Evolutionary conservation across 495 filamentous ascomycete species (phyloP).

Genomic region (Hyaloscypha finlandica): DNA sequence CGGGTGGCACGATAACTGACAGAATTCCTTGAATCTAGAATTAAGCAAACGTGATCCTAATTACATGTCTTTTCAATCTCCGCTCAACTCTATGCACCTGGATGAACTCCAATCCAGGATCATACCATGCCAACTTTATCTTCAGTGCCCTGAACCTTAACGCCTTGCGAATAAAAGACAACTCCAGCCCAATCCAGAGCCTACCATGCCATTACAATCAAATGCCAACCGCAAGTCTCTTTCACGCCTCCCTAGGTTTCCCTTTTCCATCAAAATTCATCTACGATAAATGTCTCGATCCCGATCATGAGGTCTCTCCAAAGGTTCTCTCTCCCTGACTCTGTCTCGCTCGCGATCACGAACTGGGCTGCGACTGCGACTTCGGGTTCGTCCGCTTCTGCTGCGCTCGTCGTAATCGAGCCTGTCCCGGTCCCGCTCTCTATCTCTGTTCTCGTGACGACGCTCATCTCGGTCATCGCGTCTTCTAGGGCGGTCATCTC

Average conservation of each 20-base stretch:
- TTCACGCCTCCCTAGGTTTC: not conserved
- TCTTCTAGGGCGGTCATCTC: slow-evolving; percentile 41
- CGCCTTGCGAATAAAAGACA: slow-evolving; percentile 9
- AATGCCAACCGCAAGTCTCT: not conserved
- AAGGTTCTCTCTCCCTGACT: slow-evolving; percentile 23
- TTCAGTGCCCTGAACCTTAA: not conserved
- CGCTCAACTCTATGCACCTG: not conserved
- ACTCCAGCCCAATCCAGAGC: not conserved
- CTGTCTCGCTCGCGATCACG: slow-evolving; percentile 41
- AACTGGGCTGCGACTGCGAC: slow-evolving; percentile 50
- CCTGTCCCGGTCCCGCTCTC: slow-evolving; percentile 34
- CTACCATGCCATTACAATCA: not conserved
- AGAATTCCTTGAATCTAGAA: not conserved
- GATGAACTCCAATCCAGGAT: not conserved
- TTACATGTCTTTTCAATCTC: not conserved
- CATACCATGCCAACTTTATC: not conserved
- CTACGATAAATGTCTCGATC: slow-evolving; percentile 27
- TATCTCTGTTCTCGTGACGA: slow-evolving; percentile 36
- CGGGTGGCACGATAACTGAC: not conserved
- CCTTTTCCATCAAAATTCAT: not conserved
- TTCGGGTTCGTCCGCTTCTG: slow-evolving; percentile 48
- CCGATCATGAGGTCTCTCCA: slow-evolving; percentile 23
- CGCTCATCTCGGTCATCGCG: slow-evolving; percentile 42
- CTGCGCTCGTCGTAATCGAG: slow-evolving; percentile 50
- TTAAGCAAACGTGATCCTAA: not conserved